Evolutionary conservation across 495 filamentous ascomycete species (phyloP), one percentile per base, ranked within the genome.

Genomic region (Podospora pseudopauciseta): DNA sequence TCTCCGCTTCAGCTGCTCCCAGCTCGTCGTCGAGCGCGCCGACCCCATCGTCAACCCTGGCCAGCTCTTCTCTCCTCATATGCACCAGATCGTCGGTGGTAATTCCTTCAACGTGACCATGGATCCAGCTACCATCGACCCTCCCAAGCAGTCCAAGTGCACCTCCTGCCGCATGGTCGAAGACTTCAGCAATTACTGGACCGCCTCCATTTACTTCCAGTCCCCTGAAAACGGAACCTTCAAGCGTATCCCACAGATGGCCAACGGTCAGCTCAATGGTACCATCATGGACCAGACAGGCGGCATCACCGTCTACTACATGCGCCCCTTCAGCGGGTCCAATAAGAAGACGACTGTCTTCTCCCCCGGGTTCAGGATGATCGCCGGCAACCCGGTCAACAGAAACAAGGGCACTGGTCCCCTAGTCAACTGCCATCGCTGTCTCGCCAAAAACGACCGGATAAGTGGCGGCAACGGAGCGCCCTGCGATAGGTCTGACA

Each of bases 401-500:
- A 84, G 85, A 34, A 77, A 76, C 61, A 82, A 79, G 63, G 69
- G 75, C 20, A 67, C 63, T 34, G 71, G 70, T 0, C 70, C 73
- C 53, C 63, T 91, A 86, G 79, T 82, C 81, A 63, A 88, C 84
- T 76, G 87, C 86, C 16, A 81, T 88, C 68, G 89, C 86, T 63
- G 90, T 90, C 72, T 86, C 83, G 49, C 83, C 70, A 81, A 93
- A 76, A 92, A 91, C 65, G 87, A 94, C 80, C 91, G 91, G 71
- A 70, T 26, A 23, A 64, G 34, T 53, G 65, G 57, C 26, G 60
- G 64, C 2, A 39, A 9, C 60, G 60, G 60, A 4, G 60, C 60
- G 5, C 60, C 60, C 7, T 59, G 73, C 18, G 60, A 63, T 34
- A 23, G 60, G 13, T 63, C 60, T 34, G 78, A 78, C 63, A 75